Base-by-base conservation (phyloP, 345 rosid species). In the Garcia nutans region DNA sequence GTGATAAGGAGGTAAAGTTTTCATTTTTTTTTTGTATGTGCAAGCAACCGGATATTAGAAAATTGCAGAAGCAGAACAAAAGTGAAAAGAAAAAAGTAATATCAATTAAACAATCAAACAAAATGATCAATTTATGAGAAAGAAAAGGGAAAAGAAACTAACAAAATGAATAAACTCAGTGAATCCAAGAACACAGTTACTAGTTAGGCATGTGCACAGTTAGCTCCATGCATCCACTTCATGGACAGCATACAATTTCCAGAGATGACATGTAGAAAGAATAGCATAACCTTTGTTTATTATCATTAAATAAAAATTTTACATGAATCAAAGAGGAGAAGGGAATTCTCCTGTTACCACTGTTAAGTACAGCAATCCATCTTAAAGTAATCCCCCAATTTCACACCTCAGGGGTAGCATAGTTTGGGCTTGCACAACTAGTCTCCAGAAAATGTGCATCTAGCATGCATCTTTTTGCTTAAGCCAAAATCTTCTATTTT, bases 191-290 rank as follows among this genome's bases (percentile, higher is more conserved):
- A 33, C 11, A 15, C 0, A 33, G 37, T 33, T 54, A 54, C 19
- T 24, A 65, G 23, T 22, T 20, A 15, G n/a, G 28, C 45, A 73
- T 55, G 11, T 60, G 8, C 23, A 17, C 31, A 73, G 63, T 8
- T 12, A 96, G 81, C 99, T 96, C 99, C 99, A 96, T 55, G 93
- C 97, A 80, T 96, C 99, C 66, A 93, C 93, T 85, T 93, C 99
- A 70, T 97, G 95, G 20, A 98, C 99, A 72, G 94, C 89, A 80
- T 96, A 96, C 78, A 89, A 80, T 75, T 91, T 93, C 31, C 97
- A 6, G 97, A 92, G 68, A 93, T 86, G 23, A 96, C 97, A 97
- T 96, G 80, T 47, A 83, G 76, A 75, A 73, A 26, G 28, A 74
- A 69, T 5, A 37, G 41, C 41, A 37, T 37, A 37, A 37, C 41